phyloP scores from a whole-genome alignment of 192 early-diverging fungal genomes.

The Podila horticola region DNA sequence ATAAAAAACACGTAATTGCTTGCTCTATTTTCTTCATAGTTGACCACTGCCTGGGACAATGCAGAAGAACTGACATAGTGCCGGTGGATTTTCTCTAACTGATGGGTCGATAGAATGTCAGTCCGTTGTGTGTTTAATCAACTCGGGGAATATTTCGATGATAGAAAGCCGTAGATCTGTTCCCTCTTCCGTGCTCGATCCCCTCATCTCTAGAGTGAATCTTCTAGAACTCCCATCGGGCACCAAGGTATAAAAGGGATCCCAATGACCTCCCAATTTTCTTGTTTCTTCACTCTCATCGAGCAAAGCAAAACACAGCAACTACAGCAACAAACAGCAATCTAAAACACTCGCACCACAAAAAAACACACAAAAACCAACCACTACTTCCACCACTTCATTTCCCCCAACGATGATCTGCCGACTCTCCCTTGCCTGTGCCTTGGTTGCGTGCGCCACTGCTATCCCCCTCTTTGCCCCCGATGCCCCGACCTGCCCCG shows the following conservation, averaged over 20 bases:
- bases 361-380: not conserved
- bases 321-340: not conserved
- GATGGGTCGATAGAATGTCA: too few species aligned
- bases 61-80: too few species aligned
- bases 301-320: not conserved
- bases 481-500: not conserved
- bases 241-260: not conserved
- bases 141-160: too few species aligned
- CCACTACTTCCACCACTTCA: too few species aligned
- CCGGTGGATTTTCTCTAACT: too few species aligned
- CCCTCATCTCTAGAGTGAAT: too few species aligned
- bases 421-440: conserved; percentile 23
- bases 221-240: not conserved
- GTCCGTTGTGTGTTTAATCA: too few species aligned
- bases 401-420: conserved; percentile 15
- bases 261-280: not conserved
- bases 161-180: too few species aligned
- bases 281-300: not conserved
- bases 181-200: too few species aligned
- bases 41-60: too few species aligned
- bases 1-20: not conserved
- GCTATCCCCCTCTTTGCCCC: conserved; percentile 6
- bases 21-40: too few species aligned
- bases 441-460: conserved; percentile 14
- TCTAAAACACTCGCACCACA: not conserved